Percentiles rank a stretch among this genome's conserved stretches.
phyloP scores from a whole-genome alignment of 306 rosid species.

The Hippophae gyantsensis region DNA sequence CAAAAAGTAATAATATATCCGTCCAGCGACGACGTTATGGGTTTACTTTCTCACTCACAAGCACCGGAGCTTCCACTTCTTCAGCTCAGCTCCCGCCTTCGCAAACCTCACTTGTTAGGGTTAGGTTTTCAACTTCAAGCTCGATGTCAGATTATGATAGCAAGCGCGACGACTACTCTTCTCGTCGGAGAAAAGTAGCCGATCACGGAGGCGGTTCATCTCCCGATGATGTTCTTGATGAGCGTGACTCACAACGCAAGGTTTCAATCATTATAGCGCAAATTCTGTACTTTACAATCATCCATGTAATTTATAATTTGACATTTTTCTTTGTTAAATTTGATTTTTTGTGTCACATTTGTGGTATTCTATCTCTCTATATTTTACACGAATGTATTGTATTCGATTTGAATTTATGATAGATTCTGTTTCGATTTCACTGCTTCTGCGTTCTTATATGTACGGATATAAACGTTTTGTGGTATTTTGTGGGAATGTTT shows the following conservation, averaged over 20 bases:
- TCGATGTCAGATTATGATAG: conserved; percentile 48
- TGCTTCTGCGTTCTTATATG: too few relatives aligned
- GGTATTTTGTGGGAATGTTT: too few relatives aligned
- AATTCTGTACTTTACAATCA: background rate
- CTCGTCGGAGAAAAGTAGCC: conserved; percentile 18
- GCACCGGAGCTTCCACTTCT: too few relatives aligned
- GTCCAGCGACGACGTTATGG: too few relatives aligned
- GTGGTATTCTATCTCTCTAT: background rate
- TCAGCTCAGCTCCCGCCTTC: too few relatives aligned
- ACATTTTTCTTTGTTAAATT: background rate
- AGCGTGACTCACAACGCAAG: conserved; percentile 20
- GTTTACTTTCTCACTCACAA: too few relatives aligned
- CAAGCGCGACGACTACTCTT: conserved; percentile 23
- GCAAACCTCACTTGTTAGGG: background rate
- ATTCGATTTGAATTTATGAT: background rate
- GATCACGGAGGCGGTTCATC: conserved; percentile 21
- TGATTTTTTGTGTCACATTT: too few relatives aligned
- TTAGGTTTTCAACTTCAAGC: conserved; percentile 30
- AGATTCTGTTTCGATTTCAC: background rate
- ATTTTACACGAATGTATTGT: background rate
- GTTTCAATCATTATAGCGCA: conserved; percentile 3
- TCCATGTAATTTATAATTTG: background rate
- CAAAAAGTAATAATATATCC: too few relatives aligned
- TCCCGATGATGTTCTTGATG: conserved; percentile 4
- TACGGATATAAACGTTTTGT: too few relatives aligned